Conservation (phyloP, 495 filamentous ascomycete species). For the Aspergillus mulundensis region DNA sequence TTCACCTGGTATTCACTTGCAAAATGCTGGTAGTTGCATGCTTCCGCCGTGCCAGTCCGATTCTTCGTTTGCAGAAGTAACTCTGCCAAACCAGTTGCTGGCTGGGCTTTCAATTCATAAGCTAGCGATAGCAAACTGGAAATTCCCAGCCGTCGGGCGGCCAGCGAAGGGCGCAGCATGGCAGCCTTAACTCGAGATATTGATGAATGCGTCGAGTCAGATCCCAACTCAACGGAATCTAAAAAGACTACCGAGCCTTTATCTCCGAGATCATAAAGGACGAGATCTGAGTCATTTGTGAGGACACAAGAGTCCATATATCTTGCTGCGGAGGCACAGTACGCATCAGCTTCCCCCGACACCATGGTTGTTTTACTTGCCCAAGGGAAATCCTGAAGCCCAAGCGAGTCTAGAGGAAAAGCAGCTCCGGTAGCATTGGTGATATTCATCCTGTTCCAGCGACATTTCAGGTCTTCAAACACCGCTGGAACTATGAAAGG, state of each 20-base stretch:
- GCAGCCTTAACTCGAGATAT: conserved; percentile 30
- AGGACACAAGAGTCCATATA: conserved; percentile 50
- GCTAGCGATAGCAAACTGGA: conserved; percentile 30
- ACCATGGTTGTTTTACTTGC: conserved; percentile 50
- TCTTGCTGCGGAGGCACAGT: conserved; percentile 57
- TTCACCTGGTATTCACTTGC: conserved; percentile 34
- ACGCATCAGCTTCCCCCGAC: conserved; percentile 67
- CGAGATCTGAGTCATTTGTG: conserved; percentile 71
- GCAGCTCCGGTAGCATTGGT: conserved; percentile 6
- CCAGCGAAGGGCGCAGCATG: conserved; percentile 29
- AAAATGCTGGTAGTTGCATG: conserved; percentile 37
- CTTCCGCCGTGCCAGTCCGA: conserved; percentile 4
- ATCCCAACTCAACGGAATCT: conserved; percentile 37
- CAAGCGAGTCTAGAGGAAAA: not conserved
- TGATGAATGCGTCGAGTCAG: conserved; percentile 14
- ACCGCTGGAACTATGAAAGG: conserved; percentile 66
- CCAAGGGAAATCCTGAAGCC: conserved; percentile 37
- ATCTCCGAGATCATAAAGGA: conserved; percentile 60
- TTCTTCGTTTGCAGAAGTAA: conserved; percentile 30
- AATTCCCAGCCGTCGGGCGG: conserved; percentile 40
- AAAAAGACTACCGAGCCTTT: conserved; percentile 58
- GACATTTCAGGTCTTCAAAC: conserved; percentile 53
- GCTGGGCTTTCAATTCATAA: conserved; percentile 27
- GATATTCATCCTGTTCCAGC: conserved; percentile 32
- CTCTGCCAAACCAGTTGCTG: conserved; percentile 24